Conservation (phyloP, 306 rosid genomes). For the Luffa acutangula region DNA sequence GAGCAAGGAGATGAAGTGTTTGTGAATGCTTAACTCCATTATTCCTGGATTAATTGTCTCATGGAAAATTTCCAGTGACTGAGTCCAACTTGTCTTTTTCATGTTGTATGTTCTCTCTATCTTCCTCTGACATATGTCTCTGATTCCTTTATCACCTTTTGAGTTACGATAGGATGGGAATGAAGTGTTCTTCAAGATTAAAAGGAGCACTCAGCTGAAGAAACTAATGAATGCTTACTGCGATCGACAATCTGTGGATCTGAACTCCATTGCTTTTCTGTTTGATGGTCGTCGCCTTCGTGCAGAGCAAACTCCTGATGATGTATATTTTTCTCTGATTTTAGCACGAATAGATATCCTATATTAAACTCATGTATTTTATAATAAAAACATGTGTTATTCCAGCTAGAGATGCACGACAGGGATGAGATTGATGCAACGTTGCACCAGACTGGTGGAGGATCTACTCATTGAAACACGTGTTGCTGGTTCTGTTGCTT, state of each 20-base stretch:
- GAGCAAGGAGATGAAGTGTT: not conserved
- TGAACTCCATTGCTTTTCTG: slow-evolving; percentile 40
- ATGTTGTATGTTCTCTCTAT: not conserved
- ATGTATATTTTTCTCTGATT: slow-evolving; percentile 24
- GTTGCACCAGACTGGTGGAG: slow-evolving; percentile 58
- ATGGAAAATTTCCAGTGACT: not conserved
- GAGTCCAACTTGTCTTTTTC: not conserved
- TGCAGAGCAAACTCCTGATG: slow-evolving; percentile 61
- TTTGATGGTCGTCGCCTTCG: slow-evolving; percentile 63
- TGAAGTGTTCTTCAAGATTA: slow-evolving; percentile 55
- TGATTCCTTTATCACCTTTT: not conserved
- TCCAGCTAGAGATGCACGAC: slow-evolving; percentile 64
- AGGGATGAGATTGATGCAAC: slow-evolving; percentile 67
- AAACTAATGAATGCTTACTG: slow-evolving; percentile 77
- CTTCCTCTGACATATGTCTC: not conserved
- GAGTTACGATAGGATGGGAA: slow-evolving; percentile 65
- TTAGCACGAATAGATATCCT: not conserved
- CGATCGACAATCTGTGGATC: slow-evolving; percentile 50
- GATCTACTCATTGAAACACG: slow-evolving; percentile 14
- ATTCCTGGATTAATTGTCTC: not conserved
- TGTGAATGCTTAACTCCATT: not conserved
- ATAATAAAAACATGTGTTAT: not conserved
- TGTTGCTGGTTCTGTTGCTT: slow-evolving; percentile 8
- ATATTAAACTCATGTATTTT: not conserved
- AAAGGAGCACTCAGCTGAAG: slow-evolving; percentile 59